Conservation (phyloP, 352 stramenopile species). For the Aphanomyces euteiches region DNA sequence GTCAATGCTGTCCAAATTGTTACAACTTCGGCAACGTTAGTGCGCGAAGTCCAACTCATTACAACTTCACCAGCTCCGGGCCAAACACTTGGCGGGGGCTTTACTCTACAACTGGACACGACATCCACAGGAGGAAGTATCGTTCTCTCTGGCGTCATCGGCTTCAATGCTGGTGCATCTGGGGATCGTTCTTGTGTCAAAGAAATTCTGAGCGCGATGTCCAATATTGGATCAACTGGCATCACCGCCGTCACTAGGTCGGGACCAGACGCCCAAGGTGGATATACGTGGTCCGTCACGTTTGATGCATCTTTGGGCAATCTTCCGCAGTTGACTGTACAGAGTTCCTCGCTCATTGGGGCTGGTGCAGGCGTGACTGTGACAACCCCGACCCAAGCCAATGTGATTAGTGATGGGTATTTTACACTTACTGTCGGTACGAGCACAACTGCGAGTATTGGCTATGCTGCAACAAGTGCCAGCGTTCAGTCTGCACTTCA, state of each 20-base stretch:
- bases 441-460: slow-evolving; percentile 82
- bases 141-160: slow-evolving; percentile 91
- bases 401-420: slow-evolving; percentile 70
- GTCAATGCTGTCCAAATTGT: slow-evolving; percentile 90
- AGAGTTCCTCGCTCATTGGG: slow-evolving; percentile 63
- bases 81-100: slow-evolving; percentile 81
- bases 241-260: slow-evolving; percentile 59
- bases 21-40: slow-evolving; percentile 56
- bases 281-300: slow-evolving; percentile 90
- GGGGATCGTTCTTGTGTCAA: slow-evolving; percentile 49
- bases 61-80: slow-evolving; percentile 78
- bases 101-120: slow-evolving; percentile 90
- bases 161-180: slow-evolving; percentile 60
- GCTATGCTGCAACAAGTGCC: slow-evolving; percentile 67
- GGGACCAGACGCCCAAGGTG: slow-evolving; percentile 71
- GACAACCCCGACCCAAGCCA: slow-evolving; percentile 54
- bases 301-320: slow-evolving; percentile 71
- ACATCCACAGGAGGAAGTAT: slow-evolving; percentile 74
- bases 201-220: slow-evolving; percentile 79
- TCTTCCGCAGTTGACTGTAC: slow-evolving; percentile 54
- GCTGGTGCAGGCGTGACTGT: slow-evolving; percentile 65
- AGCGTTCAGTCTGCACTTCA: slow-evolving; percentile 61
- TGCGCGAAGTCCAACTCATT: slow-evolving; percentile 78
- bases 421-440: slow-evolving; percentile 91
- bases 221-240: slow-evolving; percentile 56